Evolutionary conservation across 1,284 basidiomycete genomes (phyloP).

Genomic region (Pseudozyma hubeiensis): DNA sequence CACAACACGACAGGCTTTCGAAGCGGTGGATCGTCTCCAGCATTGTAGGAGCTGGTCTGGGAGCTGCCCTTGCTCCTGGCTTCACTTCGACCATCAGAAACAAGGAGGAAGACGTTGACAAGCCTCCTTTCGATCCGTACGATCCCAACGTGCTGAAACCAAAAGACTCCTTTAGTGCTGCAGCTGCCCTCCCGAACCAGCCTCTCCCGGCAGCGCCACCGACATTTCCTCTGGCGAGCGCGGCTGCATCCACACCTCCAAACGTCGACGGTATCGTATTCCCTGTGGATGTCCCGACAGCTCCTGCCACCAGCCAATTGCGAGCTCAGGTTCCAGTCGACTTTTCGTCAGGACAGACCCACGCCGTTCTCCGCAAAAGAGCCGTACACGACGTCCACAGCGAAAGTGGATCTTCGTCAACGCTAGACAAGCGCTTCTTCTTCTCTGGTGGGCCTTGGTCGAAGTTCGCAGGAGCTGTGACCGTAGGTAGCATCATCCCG

Average conservation of each 20-base stretch:
- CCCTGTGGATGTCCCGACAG: background rate
- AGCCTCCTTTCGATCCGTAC: conserved; percentile 42
- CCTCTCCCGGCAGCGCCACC: conserved; percentile 2
- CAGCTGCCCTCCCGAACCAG: conserved; percentile 10
- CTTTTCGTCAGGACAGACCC: background rate
- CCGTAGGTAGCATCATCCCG: conserved; percentile 13
- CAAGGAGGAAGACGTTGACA: background rate
- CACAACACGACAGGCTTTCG: background rate
- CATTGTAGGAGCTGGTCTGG: conserved; percentile 4
- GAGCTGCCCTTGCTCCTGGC: conserved; percentile 13
- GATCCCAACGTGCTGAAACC: conserved; percentile 33
- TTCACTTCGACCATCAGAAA: conserved; percentile 1
- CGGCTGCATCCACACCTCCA: background rate
- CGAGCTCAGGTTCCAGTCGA: background rate
- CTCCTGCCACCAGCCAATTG: background rate
- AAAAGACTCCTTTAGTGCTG: conserved; percentile 18
- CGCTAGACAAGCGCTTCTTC: conserved; percentile 30
- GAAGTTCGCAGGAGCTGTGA: conserved; percentile 8
- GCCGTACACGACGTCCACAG: background rate
- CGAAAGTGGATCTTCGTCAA: background rate
- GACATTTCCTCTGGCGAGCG: background rate
- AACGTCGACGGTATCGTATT: background rate
- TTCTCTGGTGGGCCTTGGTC: conserved; percentile 12
- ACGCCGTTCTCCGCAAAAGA: conserved; percentile 30
- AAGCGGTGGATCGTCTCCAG: conserved; percentile 12